These are phyloP conservation scores for Ulota crispa DNA, from an alignment of 225 moss, liverwort and hornwort species.

Conservation along the genomic window DNA sequence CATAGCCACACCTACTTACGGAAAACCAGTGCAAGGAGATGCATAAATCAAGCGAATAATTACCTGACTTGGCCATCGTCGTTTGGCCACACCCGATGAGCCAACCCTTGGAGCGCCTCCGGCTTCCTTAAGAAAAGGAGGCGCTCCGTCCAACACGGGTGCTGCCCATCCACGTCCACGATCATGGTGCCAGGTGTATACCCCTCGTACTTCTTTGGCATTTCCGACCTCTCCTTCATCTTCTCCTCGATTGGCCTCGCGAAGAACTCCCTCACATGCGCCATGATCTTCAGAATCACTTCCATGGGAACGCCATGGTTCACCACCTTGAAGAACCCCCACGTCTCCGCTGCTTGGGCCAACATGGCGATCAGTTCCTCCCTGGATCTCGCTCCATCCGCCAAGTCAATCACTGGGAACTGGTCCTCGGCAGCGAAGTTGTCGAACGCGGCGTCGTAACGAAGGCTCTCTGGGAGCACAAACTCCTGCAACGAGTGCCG, in stretches of 20 bases:
- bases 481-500: constrained; percentile 11
- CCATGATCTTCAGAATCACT: neutral
- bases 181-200: neutral
- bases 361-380: neutral
- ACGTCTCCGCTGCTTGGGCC: constrained; percentile 12
- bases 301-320: constrained; percentile 26
- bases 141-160: constrained; percentile 21
- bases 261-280: neutral
- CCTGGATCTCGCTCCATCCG: neutral
- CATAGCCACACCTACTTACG: too few species aligned
- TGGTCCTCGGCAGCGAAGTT: constrained; percentile 13
- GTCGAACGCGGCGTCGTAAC: neutral
- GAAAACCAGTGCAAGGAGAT: neutral
- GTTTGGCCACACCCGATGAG: neutral
- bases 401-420: constrained; percentile 20
- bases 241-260: constrained; percentile 13
- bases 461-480: constrained; percentile 10
- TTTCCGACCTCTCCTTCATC: constrained; percentile 11
- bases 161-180: neutral
- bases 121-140: rapidly evolving
- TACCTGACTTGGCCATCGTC: neutral
- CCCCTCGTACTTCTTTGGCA: neutral
- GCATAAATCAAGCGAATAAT: neutral
- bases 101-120: neutral
- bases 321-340: constrained; percentile 30